These are phyloP conservation scores for Sphagnum magellanicum DNA, from an alignment of 228 moss, liverwort and hornwort genomes.

Conservation along the genomic window DNA sequence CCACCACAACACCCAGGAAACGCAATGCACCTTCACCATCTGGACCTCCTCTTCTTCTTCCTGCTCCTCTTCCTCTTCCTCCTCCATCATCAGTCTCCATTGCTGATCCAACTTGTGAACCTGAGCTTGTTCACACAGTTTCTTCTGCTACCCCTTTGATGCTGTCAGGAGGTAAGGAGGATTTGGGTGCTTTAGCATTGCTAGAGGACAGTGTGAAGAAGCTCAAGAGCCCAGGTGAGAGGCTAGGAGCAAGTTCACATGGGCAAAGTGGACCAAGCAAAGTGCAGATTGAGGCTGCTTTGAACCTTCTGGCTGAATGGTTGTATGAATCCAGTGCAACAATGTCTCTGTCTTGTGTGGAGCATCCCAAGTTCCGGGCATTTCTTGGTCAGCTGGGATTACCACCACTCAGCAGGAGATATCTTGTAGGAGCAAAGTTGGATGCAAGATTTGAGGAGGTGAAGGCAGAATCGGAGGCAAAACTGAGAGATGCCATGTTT, in stretches of 20 bases:
- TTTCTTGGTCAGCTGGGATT: conserved; percentile 75
- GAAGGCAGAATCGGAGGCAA: conserved; percentile 82
- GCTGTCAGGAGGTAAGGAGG: conserved; percentile 86
- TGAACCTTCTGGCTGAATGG: conserved; percentile 86
- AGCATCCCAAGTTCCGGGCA: conserved; percentile 92
- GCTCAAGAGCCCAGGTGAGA: conserved; percentile 74
- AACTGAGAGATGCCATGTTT: conserved; percentile 84
- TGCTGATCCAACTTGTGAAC: too few relatives aligned
- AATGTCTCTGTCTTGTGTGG: conserved; percentile 87
- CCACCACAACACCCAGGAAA: conserved; percentile 34
- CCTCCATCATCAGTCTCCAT: conserved; percentile 22
- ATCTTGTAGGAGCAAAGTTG: conserved; percentile 71
- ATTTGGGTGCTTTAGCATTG: conserved; percentile 73
- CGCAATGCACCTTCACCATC: conserved; percentile 51
- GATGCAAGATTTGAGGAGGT: conserved; percentile 87
- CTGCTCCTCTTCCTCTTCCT: conserved; percentile 31
- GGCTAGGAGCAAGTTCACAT: conserved; percentile 19
- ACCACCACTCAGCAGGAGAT: conserved; percentile 72
- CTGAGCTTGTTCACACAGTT: conserved; percentile 8
- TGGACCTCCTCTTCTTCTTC: conserved; percentile 31
- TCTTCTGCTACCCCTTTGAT: conserved; percentile 31
- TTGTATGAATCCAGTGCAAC: conserved; percentile 88
- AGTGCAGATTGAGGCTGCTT: conserved; percentile 78
- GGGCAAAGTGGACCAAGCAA: conserved; percentile 47
- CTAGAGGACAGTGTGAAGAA: conserved; percentile 95